phyloP scores from a whole-genome alignment of 768 basidiomycete species.

The Kondoa malvinella region DNA sequence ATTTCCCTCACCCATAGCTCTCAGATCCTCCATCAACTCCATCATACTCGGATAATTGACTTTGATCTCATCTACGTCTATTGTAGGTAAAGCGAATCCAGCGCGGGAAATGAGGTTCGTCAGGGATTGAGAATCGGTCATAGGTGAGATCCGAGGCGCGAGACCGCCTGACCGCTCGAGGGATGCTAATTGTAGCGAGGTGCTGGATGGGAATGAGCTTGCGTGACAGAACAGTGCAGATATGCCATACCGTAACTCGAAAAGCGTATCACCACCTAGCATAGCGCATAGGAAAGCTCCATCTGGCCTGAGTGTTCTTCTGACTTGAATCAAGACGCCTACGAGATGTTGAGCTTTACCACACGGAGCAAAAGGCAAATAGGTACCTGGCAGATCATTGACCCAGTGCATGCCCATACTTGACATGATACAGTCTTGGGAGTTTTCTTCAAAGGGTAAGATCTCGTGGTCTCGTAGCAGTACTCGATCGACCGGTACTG shows the following conservation, averaged over 20 bases:
- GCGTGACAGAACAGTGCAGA: neutral
- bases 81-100: slow-evolving; percentile 81
- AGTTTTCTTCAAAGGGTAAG: slow-evolving; percentile 47
- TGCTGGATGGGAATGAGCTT: slow-evolving; percentile 37
- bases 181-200: slow-evolving; percentile 83
- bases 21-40: slow-evolving; percentile 85
- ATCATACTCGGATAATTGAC: slow-evolving; percentile 87
- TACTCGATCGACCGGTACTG: slow-evolving; percentile 62
- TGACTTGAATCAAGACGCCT: slow-evolving; percentile 76
- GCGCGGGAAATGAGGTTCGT: slow-evolving; percentile 83
- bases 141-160: slow-evolving; percentile 89
- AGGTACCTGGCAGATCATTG: slow-evolving; percentile 81
- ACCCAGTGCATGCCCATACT: slow-evolving; percentile 91
- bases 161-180: slow-evolving; percentile 86
- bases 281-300: slow-evolving; percentile 88
- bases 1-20: slow-evolving; percentile 91
- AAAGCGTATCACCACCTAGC: slow-evolving; percentile 88
- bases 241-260: slow-evolving; percentile 67
- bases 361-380: neutral
- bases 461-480: slow-evolving; percentile 72
- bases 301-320: slow-evolving; percentile 66
- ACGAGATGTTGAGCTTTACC: slow-evolving; percentile 5
- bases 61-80: slow-evolving; percentile 83
- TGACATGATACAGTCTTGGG: slow-evolving; percentile 80
- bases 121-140: slow-evolving; percentile 90